These are phyloP conservation scores for Ophiostoma tasmaniense DNA, from an alignment of 2,329 filamentous ascomycete species.

Conservation along the genomic window DNA sequence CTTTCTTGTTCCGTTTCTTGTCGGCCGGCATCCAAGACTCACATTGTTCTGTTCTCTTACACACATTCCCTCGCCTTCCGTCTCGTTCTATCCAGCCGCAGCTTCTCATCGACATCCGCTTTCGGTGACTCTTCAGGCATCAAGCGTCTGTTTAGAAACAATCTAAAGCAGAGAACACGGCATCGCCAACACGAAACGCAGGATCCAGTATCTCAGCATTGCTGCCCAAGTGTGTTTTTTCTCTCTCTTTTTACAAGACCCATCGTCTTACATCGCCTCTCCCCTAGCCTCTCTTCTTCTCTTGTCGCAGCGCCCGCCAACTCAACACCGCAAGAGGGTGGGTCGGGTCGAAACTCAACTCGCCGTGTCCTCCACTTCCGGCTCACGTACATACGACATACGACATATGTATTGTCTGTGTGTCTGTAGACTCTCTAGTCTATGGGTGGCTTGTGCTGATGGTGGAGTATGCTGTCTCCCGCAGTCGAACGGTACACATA, in stretches of 20 bases:
- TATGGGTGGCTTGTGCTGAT: not conserved
- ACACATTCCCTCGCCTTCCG: not conserved
- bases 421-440: not conserved
- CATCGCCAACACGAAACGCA: constrained; percentile 3
- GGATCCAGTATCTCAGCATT: constrained; percentile 12
- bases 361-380: constrained; percentile 10
- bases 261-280: constrained; percentile 2
- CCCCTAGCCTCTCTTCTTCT: not conserved
- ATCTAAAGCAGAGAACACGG: not conserved
- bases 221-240: constrained; percentile 17
- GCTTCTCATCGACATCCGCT: not conserved
- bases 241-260: not conserved
- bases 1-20: not conserved
- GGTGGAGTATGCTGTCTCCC: constrained; percentile 3
- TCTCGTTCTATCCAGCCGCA: not conserved
- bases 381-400: constrained; percentile 6
- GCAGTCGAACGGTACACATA: constrained; percentile 6
- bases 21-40: not conserved
- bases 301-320: not conserved
- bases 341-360: constrained; percentile 14
- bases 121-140: not conserved
- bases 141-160: not conserved
- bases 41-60: not conserved
- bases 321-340: constrained; percentile 1
- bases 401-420: not conserved